phyloP scores from a whole-genome alignment of 371 early-diverging fungal genomes.

The Mucor piriformis region DNA sequence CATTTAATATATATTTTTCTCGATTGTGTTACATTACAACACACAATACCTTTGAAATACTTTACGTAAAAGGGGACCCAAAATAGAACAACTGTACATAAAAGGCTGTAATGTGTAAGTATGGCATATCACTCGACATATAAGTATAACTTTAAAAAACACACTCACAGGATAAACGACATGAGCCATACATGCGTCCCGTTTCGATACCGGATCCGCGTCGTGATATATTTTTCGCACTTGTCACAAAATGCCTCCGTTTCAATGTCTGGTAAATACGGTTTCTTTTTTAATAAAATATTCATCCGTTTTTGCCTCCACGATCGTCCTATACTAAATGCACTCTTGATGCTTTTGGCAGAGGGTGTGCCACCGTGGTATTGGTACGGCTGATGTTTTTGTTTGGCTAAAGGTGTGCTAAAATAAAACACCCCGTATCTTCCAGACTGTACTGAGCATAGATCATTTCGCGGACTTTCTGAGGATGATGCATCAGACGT shows the following conservation, averaged over 20 bases:
- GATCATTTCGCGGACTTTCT: not conserved
- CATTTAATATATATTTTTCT: not conserved
- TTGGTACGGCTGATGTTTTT: constrained; percentile 7
- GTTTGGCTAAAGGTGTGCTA: constrained; percentile 6
- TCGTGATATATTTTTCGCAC: constrained; percentile 42
- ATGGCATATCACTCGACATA: too few species aligned
- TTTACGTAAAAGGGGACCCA: constrained; percentile 54
- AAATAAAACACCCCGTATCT: constrained; percentile 4
- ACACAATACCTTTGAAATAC: constrained; percentile 43
- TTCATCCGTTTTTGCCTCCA: constrained; percentile 27
- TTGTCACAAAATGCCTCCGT: constrained; percentile 35
- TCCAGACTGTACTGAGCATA: constrained; percentile 6
- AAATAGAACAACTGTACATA: constrained; percentile 42
- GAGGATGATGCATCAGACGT: too few species aligned
- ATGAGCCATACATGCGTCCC: constrained; percentile 42
- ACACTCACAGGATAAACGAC: constrained; percentile 38
- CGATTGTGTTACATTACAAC: not conserved
- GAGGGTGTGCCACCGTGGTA: not conserved
- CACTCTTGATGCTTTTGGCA: constrained; percentile 9
- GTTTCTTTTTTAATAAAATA: constrained; percentile 21
- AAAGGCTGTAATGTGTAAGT: constrained; percentile 21
- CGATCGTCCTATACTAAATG: constrained; percentile 13
- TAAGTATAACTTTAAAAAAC: not conserved
- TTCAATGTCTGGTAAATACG: constrained; percentile 40
- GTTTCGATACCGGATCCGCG: constrained; percentile 41